Percentiles rank a stretch among this genome's conserved stretches.
Conservation (phyloP, 305 asterid species). For the Fraxinus paxiana region DNA sequence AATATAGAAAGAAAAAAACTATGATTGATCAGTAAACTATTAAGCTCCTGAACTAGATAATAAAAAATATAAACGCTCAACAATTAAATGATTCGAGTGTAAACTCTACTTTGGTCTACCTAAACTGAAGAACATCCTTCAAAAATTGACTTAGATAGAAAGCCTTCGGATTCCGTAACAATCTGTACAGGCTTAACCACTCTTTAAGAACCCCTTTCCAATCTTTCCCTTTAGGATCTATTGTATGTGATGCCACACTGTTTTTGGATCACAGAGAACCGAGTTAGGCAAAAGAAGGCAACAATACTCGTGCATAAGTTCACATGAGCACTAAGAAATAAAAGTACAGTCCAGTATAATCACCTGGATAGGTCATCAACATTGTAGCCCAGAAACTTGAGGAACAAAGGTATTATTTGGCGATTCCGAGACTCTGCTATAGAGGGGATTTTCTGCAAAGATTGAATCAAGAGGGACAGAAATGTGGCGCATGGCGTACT, state of each 20-base stretch:
- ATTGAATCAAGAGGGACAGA: slow-evolving; percentile 61
- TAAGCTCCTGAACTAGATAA: neutral
- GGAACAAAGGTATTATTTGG: slow-evolving; percentile 69
- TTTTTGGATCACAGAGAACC: slow-evolving; percentile 27
- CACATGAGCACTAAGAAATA: slow-evolving; percentile 2
- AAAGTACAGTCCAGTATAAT: slow-evolving; percentile 20
- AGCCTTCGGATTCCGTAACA: slow-evolving; percentile 65
- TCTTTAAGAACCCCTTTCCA: slow-evolving; percentile 73
- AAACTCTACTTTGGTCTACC: slow-evolving; percentile 45
- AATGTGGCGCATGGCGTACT: slow-evolving; percentile 49
- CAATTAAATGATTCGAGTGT: neutral
- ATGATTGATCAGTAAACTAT: slow-evolving; percentile 6
- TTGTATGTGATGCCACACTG: slow-evolving; percentile 48
- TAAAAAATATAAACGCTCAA: neutral
- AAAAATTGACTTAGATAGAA: slow-evolving; percentile 53
- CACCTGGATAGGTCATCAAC: slow-evolving; percentile 56
- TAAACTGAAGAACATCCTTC: slow-evolving; percentile 67
- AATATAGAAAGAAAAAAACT: neutral
- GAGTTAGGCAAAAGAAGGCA: slow-evolving; percentile 16
- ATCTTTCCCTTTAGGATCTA: slow-evolving; percentile 57
- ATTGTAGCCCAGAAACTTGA: slow-evolving; percentile 73
- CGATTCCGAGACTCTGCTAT: slow-evolving; percentile 66
- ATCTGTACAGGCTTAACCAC: slow-evolving; percentile 72
- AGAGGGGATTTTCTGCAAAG: slow-evolving; percentile 68
- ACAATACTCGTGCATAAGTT: neutral